Evolutionary conservation across 805 yeast species (phyloP), one percentile per base, ranked within the genome.

Genomic region (Candida nonsorbophila): DNA sequence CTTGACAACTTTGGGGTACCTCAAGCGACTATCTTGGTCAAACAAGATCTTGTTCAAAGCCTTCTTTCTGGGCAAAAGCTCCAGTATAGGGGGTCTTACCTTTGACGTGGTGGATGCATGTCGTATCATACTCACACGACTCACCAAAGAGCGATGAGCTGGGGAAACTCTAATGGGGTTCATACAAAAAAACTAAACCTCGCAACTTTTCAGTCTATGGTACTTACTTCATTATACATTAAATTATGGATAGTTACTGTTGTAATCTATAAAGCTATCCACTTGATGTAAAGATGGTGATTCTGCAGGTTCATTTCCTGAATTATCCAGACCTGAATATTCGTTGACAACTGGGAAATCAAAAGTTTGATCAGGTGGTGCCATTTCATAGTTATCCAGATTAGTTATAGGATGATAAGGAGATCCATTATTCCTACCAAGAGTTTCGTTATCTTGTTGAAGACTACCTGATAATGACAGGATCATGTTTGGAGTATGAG

Each of bases 21-120:
- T 62, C 22, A 76, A 59, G 26, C 75, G 55, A 24, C 82, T 64
- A 48, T 81, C 84, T 37, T 75, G 61, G 44, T 83, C 88, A 47
- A 82, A 83, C 5, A 83, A 58, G 12, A 79, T 60, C 28, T 74
- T 57, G 38, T 79, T 79, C 27, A 81, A 50, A 14, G 70, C 55
- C 33, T 69, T 70, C 48, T 72, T 72, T 13, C 70, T 61, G 4
- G 94, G 92, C 7, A 83, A 67, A 16, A 64, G 37, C 3, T 39
- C 34, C 11, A 17, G 14, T 14, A 38, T 19, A 13, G 25, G 18
- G 3, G 41, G 41, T 13, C 41, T 24, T 4, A 4, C 7, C 12
- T n/a, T n/a, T 20, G 19, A 27, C 25, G 18, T 12, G n/a, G 29
- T 7, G 13, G 22, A 23, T 16, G 22, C n/a, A 21, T 15, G 14